These are phyloP conservation scores for Protomyces inundatus DNA, from an alignment of 1,139 yeast species.

Conservation along the genomic window DNA sequence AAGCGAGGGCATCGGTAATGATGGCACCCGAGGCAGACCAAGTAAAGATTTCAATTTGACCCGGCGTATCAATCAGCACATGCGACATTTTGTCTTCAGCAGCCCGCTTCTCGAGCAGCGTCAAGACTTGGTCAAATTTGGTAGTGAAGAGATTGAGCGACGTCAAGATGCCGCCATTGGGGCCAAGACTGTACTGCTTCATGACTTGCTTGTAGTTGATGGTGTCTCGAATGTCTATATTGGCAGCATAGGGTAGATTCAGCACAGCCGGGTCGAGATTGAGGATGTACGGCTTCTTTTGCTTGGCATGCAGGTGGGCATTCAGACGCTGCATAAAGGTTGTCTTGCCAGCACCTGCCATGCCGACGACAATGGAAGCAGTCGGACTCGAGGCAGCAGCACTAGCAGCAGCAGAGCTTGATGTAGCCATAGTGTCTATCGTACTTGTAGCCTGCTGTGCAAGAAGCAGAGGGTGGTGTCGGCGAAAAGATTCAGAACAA, in stretches of 20 bases:
- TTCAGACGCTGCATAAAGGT: conserved; percentile 94
- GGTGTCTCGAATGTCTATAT: conserved; percentile 93
- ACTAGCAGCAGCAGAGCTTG: no score
- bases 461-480: no score
- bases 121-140: conserved; percentile 90
- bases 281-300: conserved; percentile 71
- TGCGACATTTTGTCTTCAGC: conserved; percentile 39
- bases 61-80: conserved; percentile 93
- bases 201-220: conserved; percentile 93
- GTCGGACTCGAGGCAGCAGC: not conserved
- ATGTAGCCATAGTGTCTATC: no score
- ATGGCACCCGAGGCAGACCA: conserved; percentile 97
- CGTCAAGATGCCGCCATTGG: conserved; percentile 97
- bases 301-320: conserved; percentile 71
- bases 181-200: conserved; percentile 87
- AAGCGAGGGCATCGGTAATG: conserved; percentile 93
- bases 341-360: conserved; percentile 58
- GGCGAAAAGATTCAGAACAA: no score
- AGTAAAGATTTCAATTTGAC: conserved; percentile 56
- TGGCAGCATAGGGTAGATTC: conserved; percentile 85
- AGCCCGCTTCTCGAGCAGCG: conserved; percentile 74
- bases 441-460: no score
- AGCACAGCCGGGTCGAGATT: conserved; percentile 95
- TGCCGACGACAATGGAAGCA: conserved; percentile 31
- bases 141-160: conserved; percentile 87